Conservation (phyloP, 2,329 filamentous ascomycete genomes). For the Didymella pomorum region DNA sequence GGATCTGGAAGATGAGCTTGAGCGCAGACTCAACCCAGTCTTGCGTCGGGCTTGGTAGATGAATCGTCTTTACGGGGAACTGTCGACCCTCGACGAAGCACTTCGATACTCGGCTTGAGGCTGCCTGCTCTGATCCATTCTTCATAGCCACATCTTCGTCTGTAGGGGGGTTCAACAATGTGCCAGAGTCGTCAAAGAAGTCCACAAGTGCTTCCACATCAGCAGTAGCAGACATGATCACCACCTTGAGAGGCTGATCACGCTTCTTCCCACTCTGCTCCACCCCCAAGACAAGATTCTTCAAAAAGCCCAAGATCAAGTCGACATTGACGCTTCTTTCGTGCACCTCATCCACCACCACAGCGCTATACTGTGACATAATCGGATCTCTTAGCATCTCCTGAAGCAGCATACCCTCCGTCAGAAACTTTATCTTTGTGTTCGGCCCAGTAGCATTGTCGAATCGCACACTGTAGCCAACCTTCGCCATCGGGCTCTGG, state of each 20-base stretch:
- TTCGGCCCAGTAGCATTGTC: slow-evolving; percentile 83
- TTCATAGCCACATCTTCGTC: slow-evolving; percentile 6
- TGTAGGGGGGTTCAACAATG: slow-evolving; percentile 23
- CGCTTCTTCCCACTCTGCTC: slow-evolving; percentile 70
- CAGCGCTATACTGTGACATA: slow-evolving; percentile 83
- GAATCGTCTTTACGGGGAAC: slow-evolving; percentile 80
- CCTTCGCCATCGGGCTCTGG: slow-evolving; percentile 67
- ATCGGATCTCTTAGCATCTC: slow-evolving; percentile 88
- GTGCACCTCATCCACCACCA: slow-evolving; percentile 96
- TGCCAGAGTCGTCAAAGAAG: slow-evolving; percentile 69
- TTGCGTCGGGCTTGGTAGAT: slow-evolving; percentile 75
- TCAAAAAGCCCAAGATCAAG: slow-evolving; percentile 85
- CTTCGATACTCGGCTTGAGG: slow-evolving; percentile 48
- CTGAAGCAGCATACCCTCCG: slow-evolving; percentile 94
- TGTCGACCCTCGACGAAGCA: slow-evolving; percentile 86
- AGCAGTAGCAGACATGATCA: slow-evolving; percentile 97
- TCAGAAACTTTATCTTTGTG: slow-evolving; percentile 91
- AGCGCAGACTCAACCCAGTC: slow-evolving; percentile 85
- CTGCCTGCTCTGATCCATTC: background rate
- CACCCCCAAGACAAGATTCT: slow-evolving; percentile 72
- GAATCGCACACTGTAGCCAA: slow-evolving; percentile 95
- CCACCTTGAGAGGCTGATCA: slow-evolving; percentile 74
- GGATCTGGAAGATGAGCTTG: slow-evolving; percentile 84
- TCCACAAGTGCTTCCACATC: slow-evolving; percentile 79
- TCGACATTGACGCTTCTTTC: slow-evolving; percentile 96